Evolutionary conservation across 2,329 filamentous ascomycete species (phyloP), one percentile per base, ranked within the genome.

Genomic region (Cladosporium sp.): DNA sequence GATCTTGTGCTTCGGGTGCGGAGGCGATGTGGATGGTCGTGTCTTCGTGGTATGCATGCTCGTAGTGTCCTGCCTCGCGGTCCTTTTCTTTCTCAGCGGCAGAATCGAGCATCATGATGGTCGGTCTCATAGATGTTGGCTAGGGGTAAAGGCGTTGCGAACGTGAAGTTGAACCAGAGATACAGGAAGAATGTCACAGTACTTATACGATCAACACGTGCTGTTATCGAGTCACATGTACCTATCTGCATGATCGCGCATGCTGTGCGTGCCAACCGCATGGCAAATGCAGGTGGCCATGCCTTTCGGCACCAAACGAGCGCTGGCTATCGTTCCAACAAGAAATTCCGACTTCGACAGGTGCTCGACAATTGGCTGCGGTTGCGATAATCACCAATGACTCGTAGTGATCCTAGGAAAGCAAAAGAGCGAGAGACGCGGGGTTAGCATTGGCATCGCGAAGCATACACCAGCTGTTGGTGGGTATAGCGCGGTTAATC

Each of bases 381-480:
- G 10, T 12, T 22, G n/a, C 4, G 20, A 7, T 8, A 5, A 36
- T 36, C 15, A 39, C 12, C 12, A 34, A 32, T 54, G 51, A 54
- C 51, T 54, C 51, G 51, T 25, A 28, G 35, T 7, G 17, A n/a
- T n/a, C 17, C 25, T 12, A 36, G 4, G 24, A 54, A 54, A 39
- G 25, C 42, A 54, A 34, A 24, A 20, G 34, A 42, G 51, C 19
- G 45, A 54, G 51, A 54, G 19, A 17, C 51, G 51, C 51, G 51
- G 51, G 51, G 51, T 54, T 36, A 40, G 51, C 39, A 54, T 54
- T 54, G 51, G 51, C 51, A 45, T 36, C 12, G 24, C n/a, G 28
- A 24, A 44, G 28, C 24, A 54, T 54, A 25, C 24, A 17, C 19
- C n/a, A 52, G 49, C 20, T 34, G 51, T 35, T 35, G 6, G 25